Evolutionary conservation across 305 asterid genomes (phyloP).

Genomic region (Ruellia speciosa): DNA sequence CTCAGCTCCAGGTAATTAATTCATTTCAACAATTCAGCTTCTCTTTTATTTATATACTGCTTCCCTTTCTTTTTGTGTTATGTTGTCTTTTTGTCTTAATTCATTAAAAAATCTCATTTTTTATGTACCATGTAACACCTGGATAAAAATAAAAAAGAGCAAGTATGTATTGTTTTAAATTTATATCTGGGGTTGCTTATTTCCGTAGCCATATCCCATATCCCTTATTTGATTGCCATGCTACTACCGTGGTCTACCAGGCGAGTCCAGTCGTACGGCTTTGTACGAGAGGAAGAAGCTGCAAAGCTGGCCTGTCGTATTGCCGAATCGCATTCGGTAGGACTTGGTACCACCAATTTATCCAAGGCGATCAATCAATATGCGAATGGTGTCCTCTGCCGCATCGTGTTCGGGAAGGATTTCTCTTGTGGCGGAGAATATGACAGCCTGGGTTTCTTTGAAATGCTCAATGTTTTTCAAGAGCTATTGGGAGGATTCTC

Average conservation of each 20-base stretch:
- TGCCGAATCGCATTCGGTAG: conserved; percentile 19
- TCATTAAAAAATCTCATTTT: too few relatives aligned
- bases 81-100: not conserved
- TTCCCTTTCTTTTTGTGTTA: not conserved
- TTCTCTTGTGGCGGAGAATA: conserved; percentile 41
- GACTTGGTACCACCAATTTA: conserved; percentile 19
- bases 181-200: not conserved
- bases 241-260: not conserved
- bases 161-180: too few relatives aligned
- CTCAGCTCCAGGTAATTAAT: conserved; percentile 21
- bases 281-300: conserved; percentile 42
- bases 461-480: conserved; percentile 49
- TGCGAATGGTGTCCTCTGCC: conserved; percentile 47
- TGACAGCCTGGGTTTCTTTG: conserved; percentile 35
- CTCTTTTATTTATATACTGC: too few relatives aligned
- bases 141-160: too few relatives aligned
- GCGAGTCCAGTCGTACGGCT: conserved; percentile 39
- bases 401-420: conserved; percentile 39
- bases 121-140: too few relatives aligned
- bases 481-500: conserved; percentile 49
- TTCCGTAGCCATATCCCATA: too few relatives aligned
- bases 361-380: conserved; percentile 30
- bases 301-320: conserved; percentile 29
- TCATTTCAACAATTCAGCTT: not conserved
- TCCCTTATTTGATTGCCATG: too few relatives aligned